Percentiles rank a stretch among this genome's conserved stretches.
Evolutionary conservation across 2,329 filamentous ascomycete genomes (phyloP).

Genomic region (Alternaria alternata): DNA sequence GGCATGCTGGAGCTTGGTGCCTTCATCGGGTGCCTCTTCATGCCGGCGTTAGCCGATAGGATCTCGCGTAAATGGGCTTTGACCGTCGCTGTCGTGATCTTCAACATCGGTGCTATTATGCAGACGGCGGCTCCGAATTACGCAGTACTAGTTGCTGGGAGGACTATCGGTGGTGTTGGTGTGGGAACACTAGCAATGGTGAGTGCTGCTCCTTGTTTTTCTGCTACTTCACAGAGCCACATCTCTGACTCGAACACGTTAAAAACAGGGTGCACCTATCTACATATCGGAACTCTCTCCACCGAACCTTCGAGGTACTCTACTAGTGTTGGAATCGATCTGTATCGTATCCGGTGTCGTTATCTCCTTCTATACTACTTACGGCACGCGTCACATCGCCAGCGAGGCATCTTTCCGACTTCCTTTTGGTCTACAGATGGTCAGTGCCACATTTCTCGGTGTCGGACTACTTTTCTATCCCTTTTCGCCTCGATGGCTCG

Average conservation of each 20-base stretch:
- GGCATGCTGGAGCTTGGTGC: slow-evolving; percentile 53
- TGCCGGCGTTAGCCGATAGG: slow-evolving; percentile 57
- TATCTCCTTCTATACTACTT: slow-evolving; percentile 7
- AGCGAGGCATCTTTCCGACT: slow-evolving; percentile 3
- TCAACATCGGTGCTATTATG: slow-evolving; percentile 56
- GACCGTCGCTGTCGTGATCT: slow-evolving; percentile 37
- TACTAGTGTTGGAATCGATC: slow-evolving; percentile 7
- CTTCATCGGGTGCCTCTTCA: slow-evolving; percentile 41
- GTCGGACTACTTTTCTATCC: slow-evolving; percentile 1
- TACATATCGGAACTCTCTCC: slow-evolving; percentile 12
- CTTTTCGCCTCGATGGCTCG: slow-evolving; percentile 6
- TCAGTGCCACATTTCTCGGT: background rate
- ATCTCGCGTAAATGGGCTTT: slow-evolving; percentile 59
- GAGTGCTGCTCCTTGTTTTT: too few species aligned
- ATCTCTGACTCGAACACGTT: too few species aligned
- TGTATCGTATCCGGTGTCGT: slow-evolving; percentile 9
- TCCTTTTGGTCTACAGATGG: slow-evolving; percentile 3
- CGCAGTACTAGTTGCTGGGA: slow-evolving; percentile 57
- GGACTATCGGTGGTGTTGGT: slow-evolving; percentile 28
- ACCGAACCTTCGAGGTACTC: slow-evolving; percentile 11
- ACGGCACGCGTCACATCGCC: slow-evolving; percentile 9
- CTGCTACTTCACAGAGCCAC: background rate
- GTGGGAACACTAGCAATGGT: too few species aligned
- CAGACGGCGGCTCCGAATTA: slow-evolving; percentile 58
- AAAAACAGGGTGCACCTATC: slow-evolving; percentile 28